phyloP scores from a whole-genome alignment of 1,284 basidiomycete species.

The Pholiota adiposa region DNA sequence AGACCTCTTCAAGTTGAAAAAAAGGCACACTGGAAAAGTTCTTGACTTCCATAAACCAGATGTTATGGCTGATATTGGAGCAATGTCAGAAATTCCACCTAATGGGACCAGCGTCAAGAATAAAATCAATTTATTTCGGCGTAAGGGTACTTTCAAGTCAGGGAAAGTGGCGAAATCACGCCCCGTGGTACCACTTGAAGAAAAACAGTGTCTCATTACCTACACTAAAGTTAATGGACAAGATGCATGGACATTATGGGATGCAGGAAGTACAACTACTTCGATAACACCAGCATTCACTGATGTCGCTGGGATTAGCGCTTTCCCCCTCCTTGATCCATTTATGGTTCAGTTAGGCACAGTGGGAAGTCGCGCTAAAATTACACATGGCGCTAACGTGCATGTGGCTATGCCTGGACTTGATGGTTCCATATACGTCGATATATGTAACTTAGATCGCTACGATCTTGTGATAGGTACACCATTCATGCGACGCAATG shows the following conservation, averaged over 20 bases:
- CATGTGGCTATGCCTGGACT: slow-evolving; percentile 5
- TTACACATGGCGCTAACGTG: too few species aligned
- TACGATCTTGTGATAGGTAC: slow-evolving; percentile 25
- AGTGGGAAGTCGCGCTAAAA: too few species aligned
- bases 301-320: too few species aligned
- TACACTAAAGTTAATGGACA: slow-evolving; percentile 12
- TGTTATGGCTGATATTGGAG: neutral
- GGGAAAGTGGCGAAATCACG: neutral
- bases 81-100: neutral
- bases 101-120: neutral
- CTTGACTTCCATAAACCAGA: neutral
- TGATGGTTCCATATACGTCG: slow-evolving; percentile 12
- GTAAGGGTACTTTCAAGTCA: neutral
- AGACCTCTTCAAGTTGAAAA: neutral
- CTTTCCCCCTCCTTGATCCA: too few species aligned
- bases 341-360: too few species aligned
- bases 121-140: neutral
- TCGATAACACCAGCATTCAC: too few species aligned
- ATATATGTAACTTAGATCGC: slow-evolving; percentile 22
- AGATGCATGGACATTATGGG: too few species aligned
- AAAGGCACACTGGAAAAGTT: neutral
- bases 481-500: slow-evolving; percentile 19
- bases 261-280: too few species aligned
- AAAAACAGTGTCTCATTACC: slow-evolving; percentile 3
- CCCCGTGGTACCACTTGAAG: neutral